These are phyloP conservation scores for Candida multigemmis DNA, from an alignment of 805 yeast genomes.

Conservation along the genomic window DNA sequence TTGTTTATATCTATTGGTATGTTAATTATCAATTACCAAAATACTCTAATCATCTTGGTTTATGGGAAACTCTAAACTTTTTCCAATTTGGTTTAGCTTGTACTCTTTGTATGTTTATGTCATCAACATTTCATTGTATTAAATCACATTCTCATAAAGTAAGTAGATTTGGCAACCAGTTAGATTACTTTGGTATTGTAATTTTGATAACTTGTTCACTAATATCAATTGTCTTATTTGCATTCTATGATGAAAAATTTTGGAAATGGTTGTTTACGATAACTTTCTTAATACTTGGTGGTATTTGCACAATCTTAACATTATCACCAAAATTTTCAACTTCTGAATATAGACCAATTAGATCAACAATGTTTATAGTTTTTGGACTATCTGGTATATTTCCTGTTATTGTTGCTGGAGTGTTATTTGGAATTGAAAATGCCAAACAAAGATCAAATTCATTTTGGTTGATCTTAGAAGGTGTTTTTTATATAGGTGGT, in stretches of 20 bases:
- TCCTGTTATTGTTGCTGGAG: slow-evolving; percentile 53
- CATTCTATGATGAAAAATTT: slow-evolving; percentile 34
- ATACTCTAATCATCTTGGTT: slow-evolving; percentile 15
- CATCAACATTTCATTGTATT: slow-evolving; percentile 58
- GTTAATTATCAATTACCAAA: slow-evolving; percentile 14
- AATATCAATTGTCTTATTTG: slow-evolving; percentile 31
- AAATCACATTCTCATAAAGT: slow-evolving; percentile 57
- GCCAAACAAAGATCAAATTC: slow-evolving; percentile 46
- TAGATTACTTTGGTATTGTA: slow-evolving; percentile 72
- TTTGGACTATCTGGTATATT: slow-evolving; percentile 75
- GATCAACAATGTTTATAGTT: slow-evolving; percentile 70
- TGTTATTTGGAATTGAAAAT: slow-evolving; percentile 38
- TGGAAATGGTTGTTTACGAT: slow-evolving; percentile 29
- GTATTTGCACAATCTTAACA: slow-evolving; percentile 53
- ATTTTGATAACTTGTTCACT: slow-evolving; percentile 58
- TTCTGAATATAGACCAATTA: slow-evolving; percentile 61
- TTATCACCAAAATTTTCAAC: slow-evolving; percentile 59
- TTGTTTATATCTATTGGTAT: slow-evolving; percentile 14
- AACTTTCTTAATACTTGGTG: slow-evolving; percentile 48
- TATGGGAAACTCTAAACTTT: slow-evolving; percentile 42
- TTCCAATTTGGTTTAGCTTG: slow-evolving; percentile 50
- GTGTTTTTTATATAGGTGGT: slow-evolving; percentile 65
- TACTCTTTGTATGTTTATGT: slow-evolving; percentile 48
- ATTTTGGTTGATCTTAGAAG: slow-evolving; percentile 61
- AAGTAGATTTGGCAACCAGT: slow-evolving; percentile 50